Percentiles rank a stretch among this genome's conserved stretches.
phyloP scores from a whole-genome alignment of 352 stramenopile genomes.

The Phytophthora pluvialis region DNA sequence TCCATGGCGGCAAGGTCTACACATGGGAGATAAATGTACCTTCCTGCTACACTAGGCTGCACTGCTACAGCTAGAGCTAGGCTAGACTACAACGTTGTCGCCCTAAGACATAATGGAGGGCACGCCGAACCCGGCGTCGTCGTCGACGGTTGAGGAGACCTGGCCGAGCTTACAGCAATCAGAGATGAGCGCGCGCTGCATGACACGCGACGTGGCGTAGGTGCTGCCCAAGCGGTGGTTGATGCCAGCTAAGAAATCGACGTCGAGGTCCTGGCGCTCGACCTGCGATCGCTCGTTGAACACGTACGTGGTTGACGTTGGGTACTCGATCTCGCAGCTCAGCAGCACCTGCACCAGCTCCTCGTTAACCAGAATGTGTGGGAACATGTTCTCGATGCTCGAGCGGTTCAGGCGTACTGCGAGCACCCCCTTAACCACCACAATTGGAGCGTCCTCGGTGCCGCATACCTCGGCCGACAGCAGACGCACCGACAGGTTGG shows the following conservation, averaged over 20 bases:
- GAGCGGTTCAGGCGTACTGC: constrained; percentile 54
- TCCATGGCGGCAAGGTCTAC: neutral
- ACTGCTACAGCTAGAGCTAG: too few relatives aligned
- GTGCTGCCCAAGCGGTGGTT: constrained; percentile 40
- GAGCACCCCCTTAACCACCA: constrained; percentile 50
- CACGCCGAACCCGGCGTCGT: constrained; percentile 2
- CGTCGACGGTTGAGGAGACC: neutral
- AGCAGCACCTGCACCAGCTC: constrained; percentile 62
- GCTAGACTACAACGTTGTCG: too few relatives aligned
- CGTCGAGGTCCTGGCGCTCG: constrained; percentile 54
- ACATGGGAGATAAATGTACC: too few relatives aligned
- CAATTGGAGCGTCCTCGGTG: constrained; percentile 53
- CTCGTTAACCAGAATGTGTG: constrained; percentile 62
- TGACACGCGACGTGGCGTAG: constrained; percentile 35
- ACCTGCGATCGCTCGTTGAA: constrained; percentile 62
- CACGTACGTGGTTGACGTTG: constrained; percentile 58
- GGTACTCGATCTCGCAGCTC: constrained; percentile 56
- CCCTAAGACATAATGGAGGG: constrained; percentile 29
- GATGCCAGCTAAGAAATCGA: constrained; percentile 67
- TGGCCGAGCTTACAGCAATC: constrained; percentile 37
- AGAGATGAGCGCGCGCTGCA: constrained; percentile 45
- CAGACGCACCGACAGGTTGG: constrained; percentile 43
- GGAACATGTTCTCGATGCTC: constrained; percentile 75
- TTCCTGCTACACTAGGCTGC: too few relatives aligned
- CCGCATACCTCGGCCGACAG: constrained; percentile 50